Evolutionary conservation across 2,329 filamentous ascomycete species (phyloP).

Genomic region (Metarhizium album): DNA sequence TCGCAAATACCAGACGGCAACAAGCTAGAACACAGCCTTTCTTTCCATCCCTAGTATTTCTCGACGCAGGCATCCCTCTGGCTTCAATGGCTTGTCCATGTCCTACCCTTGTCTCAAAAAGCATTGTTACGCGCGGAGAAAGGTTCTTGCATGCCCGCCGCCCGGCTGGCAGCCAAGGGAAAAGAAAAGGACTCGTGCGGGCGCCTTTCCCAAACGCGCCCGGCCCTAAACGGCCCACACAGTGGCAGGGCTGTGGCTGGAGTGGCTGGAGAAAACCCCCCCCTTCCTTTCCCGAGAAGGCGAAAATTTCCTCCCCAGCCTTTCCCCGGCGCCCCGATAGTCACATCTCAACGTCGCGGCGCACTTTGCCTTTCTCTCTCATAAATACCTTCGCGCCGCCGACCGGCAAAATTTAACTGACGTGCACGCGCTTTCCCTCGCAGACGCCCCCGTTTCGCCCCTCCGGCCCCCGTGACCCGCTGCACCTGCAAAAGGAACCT

Average conservation of each 20-base stretch:
- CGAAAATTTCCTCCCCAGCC: constrained; percentile 24
- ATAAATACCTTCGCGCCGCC: constrained; percentile 37
- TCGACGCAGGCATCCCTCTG: too few species aligned
- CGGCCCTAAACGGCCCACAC: background rate
- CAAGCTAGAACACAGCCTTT: too few species aligned
- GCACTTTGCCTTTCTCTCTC: constrained; percentile 27
- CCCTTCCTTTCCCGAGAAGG: too few species aligned
- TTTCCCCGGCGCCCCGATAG: constrained; percentile 25
- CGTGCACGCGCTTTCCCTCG: constrained; percentile 36
- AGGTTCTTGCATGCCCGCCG: too few species aligned
- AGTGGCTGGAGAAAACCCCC: constrained; percentile 12
- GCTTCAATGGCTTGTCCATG: too few species aligned
- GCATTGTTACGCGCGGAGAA: too few species aligned
- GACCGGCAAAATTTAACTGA: constrained; percentile 31
- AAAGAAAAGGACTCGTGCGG: too few species aligned
- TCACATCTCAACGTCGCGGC: constrained; percentile 24
- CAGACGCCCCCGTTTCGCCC: constrained; percentile 23
- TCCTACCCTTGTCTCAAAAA: too few species aligned
- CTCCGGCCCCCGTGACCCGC: constrained; percentile 7
- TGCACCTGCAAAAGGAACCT: constrained; percentile 14
- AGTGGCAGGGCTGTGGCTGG: background rate
- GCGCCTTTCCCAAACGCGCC: too few species aligned
- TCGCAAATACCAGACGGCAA: too few species aligned
- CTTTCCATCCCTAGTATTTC: too few species aligned
- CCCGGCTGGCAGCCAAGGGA: too few species aligned